Evolutionary conservation across 768 basidiomycete species (phyloP).

Genomic region (Mycena latifolia): DNA sequence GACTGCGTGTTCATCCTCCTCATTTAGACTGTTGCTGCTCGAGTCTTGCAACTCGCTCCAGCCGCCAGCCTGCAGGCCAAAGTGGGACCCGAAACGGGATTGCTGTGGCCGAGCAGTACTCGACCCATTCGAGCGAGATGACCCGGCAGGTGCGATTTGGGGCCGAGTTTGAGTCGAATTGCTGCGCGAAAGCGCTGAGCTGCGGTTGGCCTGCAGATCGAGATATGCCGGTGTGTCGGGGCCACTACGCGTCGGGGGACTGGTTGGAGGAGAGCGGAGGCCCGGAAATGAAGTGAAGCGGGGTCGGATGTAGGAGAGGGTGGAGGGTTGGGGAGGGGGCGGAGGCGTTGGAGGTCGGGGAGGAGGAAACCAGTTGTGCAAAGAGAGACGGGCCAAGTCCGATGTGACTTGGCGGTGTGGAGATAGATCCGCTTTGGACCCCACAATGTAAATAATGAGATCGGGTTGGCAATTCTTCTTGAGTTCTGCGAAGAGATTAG

Average conservation of each 20-base stretch:
- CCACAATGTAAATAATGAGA: conserved; percentile 95
- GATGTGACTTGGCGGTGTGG: conserved; percentile 81
- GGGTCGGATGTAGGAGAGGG: conserved; percentile 82
- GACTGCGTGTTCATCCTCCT: conserved; percentile 71
- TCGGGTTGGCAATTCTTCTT: conserved; percentile 92
- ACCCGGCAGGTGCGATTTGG: conserved; percentile 56
- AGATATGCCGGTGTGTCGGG: conserved; percentile 73
- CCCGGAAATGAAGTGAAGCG: conserved; percentile 81
- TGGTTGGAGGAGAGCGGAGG: conserved; percentile 71
- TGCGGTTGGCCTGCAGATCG: conserved; percentile 63
- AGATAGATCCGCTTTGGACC: conserved; percentile 89
- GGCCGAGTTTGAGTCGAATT: conserved; percentile 62
- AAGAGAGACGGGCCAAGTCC: conserved; percentile 84
- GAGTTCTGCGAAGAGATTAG: conserved; percentile 66
- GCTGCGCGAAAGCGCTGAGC: conserved; percentile 48
- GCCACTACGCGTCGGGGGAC: conserved; percentile 57
- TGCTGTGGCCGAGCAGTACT: conserved; percentile 64
- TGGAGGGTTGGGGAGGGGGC: conserved; percentile 70
- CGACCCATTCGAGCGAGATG: conserved; percentile 56
- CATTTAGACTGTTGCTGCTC: conserved; percentile 62
- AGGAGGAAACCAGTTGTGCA: conserved; percentile 92
- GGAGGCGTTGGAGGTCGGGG: conserved; percentile 77
- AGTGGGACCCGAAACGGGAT: conserved; percentile 70
- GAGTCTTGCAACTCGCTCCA: conserved; percentile 71
- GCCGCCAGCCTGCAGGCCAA: conserved; percentile 58